These are phyloP conservation scores for Nothophytophthora sp. DNA, from an alignment of 352 stramenopile species.

Conservation along the genomic window DNA sequence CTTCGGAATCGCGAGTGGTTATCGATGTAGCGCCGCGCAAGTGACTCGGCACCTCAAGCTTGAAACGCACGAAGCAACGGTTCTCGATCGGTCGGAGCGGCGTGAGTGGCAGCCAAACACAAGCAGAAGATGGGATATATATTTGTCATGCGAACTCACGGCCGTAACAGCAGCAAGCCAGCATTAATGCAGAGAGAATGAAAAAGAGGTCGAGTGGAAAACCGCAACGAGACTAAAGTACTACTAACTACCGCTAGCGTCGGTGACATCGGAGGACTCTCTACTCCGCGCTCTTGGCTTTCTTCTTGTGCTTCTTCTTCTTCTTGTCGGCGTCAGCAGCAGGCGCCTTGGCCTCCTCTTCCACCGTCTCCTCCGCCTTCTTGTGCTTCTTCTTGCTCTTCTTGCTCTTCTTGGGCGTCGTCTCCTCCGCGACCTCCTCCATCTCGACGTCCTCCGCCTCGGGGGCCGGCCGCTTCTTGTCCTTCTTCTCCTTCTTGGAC, in stretches of 20 bases:
- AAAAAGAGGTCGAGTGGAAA: no score
- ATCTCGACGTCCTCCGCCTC: slow-evolving; percentile 58
- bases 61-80: no score
- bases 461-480: slow-evolving; percentile 81
- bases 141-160: no score
- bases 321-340: slow-evolving; percentile 55
- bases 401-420: slow-evolving; percentile 80
- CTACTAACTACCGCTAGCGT: slow-evolving; percentile 37
- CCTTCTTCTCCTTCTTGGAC: slow-evolving; percentile 74
- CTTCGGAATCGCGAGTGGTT: no score
- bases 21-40: no score
- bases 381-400: slow-evolving; percentile 75
- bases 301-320: slow-evolving; percentile 85
- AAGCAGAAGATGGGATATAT: no score
- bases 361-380: slow-evolving; percentile 36
- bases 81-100: no score
- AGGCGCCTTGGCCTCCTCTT: slow-evolving; percentile 6
- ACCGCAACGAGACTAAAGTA: slow-evolving; percentile 45
- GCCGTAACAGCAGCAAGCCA: slow-evolving; percentile 22
- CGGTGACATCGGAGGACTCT: slow-evolving; percentile 26
- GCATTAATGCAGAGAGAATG: slow-evolving; percentile 13
- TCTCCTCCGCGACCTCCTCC: slow-evolving; percentile 65
- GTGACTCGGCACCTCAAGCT: no score
- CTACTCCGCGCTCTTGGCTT: slow-evolving; percentile 77
- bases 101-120: no score